Evolutionary conservation across 129 eudicot genomes (phyloP).

Genomic region (Calendula officinalis): DNA sequence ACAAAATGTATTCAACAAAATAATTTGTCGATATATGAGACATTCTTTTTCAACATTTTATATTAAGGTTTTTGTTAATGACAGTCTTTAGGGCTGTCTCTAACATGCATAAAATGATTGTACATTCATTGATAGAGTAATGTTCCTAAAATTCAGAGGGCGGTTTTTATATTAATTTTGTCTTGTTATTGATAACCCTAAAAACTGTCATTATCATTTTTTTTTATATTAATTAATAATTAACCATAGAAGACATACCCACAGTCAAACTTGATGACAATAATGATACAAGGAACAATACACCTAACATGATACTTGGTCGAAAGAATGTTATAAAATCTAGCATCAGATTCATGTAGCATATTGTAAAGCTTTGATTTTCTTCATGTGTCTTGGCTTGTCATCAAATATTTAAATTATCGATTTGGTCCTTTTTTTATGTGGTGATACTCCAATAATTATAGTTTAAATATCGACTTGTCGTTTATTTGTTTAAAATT

Average conservation of each 20-base stretch:
- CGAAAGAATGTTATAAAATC: slow-evolving; percentile 19
- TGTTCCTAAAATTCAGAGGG: no score
- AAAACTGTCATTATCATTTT: no score
- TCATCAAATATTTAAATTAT: slow-evolving; percentile 3
- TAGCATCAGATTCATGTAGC: slow-evolving; percentile 34
- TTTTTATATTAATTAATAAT: slow-evolving; percentile 16
- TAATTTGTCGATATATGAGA: slow-evolving; percentile 6
- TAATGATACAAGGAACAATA: slow-evolving; percentile 6
- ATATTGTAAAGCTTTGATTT: slow-evolving; percentile 17
- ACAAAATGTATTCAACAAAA: background rate
- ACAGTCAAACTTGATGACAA: slow-evolving; percentile 8
- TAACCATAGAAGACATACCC: background rate
- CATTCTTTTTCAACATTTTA: slow-evolving; percentile 17
- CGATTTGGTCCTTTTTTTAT: background rate
- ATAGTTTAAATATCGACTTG: background rate
- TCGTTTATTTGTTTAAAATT: background rate
- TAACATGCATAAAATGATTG: no score
- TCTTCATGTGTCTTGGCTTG: slow-evolving; percentile 15
- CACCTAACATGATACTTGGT: slow-evolving; percentile 27
- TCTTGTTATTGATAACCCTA: no score
- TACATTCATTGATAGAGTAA: no score
- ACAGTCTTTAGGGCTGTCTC: no score
- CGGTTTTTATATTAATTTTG: no score
- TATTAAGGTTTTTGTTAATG: no score
- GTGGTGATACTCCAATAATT: background rate